Base-by-base conservation (phyloP, 345 rosid genomes). In the Camelina laxa region DNA sequence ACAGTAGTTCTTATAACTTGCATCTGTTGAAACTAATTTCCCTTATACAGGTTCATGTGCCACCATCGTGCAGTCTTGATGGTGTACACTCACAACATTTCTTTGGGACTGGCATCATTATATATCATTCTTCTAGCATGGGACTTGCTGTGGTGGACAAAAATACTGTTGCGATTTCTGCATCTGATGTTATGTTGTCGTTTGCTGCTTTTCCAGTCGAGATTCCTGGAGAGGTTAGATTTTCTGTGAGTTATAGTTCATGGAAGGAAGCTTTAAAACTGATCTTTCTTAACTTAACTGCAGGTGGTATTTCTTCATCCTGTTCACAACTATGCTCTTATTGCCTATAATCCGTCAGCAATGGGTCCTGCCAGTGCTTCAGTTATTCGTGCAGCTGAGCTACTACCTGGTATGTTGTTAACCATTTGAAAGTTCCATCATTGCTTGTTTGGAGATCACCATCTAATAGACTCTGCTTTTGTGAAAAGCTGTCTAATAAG, bases 281-380 rank as follows among this genome's bases (percentile, higher is more conserved):
- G 42, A 79, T 63, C 65, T 76, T 50, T 56, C 21, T 50, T 56
- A 50, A 56, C 80, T 73, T 44, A 54, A 56, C 39, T 82, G 65
- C 87, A 92, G 99, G 93, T 95, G 75, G 92, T 92, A 72, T 95
- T 92, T 78, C 96, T 95, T 76, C 99, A 95, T 81, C 99, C 97
- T 69, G 97, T 95, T 80, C 91, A 89, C 79, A 95, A 95, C 78
- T 95, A 83, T 78, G 96, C 97, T 66, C 87, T 92, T 69, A 92
- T 95, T 76, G 96, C 96, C 12, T 95, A 92, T 81, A 87, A 95
- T 61, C 97, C 97, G 20, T 82, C 89, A 68, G 91, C 91, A 50
- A 24, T 95, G 72, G 97, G 87, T 55, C 71, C 87, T 75, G 83
- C 82, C 72, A 90, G 91, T 75, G 88, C 88, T 69, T 85, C 96